These are phyloP conservation scores for Echinosophora koreensis DNA, from an alignment of 306 rosid genomes.

Conservation along the genomic window DNA sequence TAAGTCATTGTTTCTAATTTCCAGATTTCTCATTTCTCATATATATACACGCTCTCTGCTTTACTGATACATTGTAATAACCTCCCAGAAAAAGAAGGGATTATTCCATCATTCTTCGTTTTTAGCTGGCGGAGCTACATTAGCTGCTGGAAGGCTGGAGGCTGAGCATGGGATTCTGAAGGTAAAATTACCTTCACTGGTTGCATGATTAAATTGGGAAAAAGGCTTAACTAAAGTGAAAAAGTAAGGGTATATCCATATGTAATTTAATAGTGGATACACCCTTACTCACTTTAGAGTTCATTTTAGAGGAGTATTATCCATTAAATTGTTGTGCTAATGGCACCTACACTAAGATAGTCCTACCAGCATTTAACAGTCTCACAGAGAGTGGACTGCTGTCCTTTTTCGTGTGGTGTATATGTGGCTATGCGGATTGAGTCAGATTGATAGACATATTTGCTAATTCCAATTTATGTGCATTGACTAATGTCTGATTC, in stretches of 20 bases:
- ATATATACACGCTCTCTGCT: not conserved
- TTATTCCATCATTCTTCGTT: constrained; percentile 88
- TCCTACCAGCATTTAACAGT: not conserved
- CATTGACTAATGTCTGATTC: constrained; percentile 45
- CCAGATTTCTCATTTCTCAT: constrained; percentile 1
- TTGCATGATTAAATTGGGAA: constrained; percentile 11
- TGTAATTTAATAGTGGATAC: no score
- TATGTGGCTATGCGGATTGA: constrained; percentile 1
- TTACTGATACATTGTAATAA: constrained; percentile 33
- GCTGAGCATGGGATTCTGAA: constrained; percentile 75
- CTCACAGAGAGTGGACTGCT: constrained; percentile 5
- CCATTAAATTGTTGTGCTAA: not conserved
- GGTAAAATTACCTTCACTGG: constrained; percentile 55
- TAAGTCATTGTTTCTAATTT: constrained; percentile 3
- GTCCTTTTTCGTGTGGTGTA: not conserved
- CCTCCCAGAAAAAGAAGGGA: constrained; percentile 84
- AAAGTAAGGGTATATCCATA: no score
- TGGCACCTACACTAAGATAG: constrained; percentile 26
- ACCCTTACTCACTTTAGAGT: no score
- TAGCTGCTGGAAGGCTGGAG: constrained; percentile 91
- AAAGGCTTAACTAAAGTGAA: no score
- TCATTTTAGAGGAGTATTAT: no score
- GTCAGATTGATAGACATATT: constrained; percentile 5
- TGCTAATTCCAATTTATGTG: constrained; percentile 14
- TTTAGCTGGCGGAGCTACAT: constrained; percentile 91